phyloP scores from a whole-genome alignment of 1,139 yeast species.

The Saccharomyces pastorianus region DNA sequence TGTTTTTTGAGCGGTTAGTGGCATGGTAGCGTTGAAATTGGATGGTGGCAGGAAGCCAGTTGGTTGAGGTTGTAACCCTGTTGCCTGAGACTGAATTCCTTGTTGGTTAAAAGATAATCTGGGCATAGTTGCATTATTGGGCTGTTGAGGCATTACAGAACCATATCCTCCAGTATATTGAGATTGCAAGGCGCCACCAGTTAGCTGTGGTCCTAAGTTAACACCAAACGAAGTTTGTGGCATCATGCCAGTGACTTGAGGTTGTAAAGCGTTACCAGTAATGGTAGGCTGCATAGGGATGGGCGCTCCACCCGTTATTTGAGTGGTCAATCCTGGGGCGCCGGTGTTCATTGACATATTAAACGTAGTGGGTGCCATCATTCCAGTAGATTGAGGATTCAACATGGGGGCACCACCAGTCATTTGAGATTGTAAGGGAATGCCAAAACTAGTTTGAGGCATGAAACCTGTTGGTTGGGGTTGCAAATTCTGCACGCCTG shows the following conservation, averaged over 20 bases:
- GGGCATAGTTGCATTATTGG: slow-evolving; percentile 8
- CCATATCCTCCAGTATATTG: slow-evolving; percentile 36
- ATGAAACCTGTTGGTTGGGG: slow-evolving; percentile 34
- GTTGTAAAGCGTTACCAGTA: slow-evolving; percentile 31
- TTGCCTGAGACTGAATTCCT: background rate
- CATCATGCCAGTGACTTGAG: slow-evolving; percentile 29
- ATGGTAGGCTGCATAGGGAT: slow-evolving; percentile 26
- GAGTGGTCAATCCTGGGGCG: slow-evolving; percentile 21
- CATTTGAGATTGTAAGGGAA: slow-evolving; percentile 24
- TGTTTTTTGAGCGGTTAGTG: slow-evolving; percentile 46
- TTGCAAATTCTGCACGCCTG: slow-evolving; percentile 23
- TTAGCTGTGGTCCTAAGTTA: slow-evolving; percentile 15
- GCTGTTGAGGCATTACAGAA: slow-evolving; percentile 17
- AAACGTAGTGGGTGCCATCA: slow-evolving; percentile 2
- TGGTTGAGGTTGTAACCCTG: slow-evolving; percentile 32
- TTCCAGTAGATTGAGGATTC: slow-evolving; percentile 10
- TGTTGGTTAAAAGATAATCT: slow-evolving; percentile 9
- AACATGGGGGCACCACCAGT: slow-evolving; percentile 13
- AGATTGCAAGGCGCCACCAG: slow-evolving; percentile 33
- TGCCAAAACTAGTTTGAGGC: slow-evolving; percentile 27
- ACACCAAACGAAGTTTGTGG: slow-evolving; percentile 27
- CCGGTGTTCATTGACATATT: slow-evolving; percentile 1
- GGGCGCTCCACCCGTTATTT: slow-evolving; percentile 13
- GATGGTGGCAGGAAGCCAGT: slow-evolving; percentile 36
- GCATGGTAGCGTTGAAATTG: slow-evolving; percentile 28